Conservation (phyloP, 148 eudicot species). For the Rhododendron ferrugineum region DNA sequence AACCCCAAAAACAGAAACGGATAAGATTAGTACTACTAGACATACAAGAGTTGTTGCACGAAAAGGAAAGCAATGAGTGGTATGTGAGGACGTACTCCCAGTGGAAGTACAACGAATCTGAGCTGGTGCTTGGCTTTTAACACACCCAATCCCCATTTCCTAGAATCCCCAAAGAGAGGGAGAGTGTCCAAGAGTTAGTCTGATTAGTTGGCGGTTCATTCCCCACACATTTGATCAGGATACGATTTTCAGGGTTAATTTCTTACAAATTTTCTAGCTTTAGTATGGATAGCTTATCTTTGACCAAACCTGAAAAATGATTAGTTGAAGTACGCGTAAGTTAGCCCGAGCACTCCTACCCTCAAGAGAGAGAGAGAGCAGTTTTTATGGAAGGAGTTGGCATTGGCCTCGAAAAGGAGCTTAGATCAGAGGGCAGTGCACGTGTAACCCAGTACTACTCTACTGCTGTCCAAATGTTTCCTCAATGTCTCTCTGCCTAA, state of each 20-base stretch:
- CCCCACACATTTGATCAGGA: not conserved
- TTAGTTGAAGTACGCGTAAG: not conserved
- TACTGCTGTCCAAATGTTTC: not conserved
- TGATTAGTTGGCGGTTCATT: too few species aligned
- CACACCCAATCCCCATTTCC: not conserved
- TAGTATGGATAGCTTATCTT: too few species aligned
- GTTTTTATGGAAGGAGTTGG: conserved; percentile 1
- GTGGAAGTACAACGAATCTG: not conserved
- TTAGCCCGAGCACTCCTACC: too few species aligned
- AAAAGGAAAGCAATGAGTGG: conserved; percentile 1
- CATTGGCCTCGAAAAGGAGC: conserved; percentile 35
- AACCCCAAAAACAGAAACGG: not conserved
- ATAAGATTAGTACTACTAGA: not conserved
- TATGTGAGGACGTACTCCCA: not conserved
- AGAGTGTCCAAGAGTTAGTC: not conserved
- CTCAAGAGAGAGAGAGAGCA: not conserved
- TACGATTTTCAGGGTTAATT: too few species aligned
- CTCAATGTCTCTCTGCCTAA: not conserved
- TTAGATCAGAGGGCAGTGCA: conserved; percentile 16
- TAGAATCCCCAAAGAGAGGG: not conserved
- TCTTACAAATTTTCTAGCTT: too few species aligned
- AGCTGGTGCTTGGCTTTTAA: not conserved
- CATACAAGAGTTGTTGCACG: not conserved
- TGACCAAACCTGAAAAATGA: not conserved
- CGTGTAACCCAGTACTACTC: conserved; percentile 21